Conservation (phyloP, 2,329 filamentous ascomycete species). For the Phymatotrichopsis omnivora region DNA sequence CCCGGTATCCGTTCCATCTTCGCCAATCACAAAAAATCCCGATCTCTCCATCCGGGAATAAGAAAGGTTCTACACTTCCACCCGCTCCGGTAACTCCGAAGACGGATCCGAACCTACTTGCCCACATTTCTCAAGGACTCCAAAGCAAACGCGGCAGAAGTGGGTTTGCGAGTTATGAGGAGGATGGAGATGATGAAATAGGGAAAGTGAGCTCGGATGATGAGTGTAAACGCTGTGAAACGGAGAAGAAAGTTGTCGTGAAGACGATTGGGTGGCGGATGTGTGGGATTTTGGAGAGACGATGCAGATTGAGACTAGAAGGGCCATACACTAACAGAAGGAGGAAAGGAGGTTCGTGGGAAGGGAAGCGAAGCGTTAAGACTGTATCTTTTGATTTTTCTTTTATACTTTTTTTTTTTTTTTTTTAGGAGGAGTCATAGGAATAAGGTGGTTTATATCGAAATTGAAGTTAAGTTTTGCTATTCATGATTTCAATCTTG, state of each 20-base stretch:
- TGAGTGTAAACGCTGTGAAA: constrained; percentile 1
- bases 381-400: constrained; percentile 9
- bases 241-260: constrained; percentile 20
- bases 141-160: constrained; percentile 18
- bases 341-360: neutral
- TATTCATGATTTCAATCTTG: no score
- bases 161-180: constrained; percentile 24
- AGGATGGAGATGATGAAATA: constrained; percentile 30
- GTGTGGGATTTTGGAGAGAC: constrained; percentile 20
- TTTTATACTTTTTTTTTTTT: constrained; percentile 4
- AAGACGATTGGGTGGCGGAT: constrained; percentile 22
- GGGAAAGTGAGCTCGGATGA: constrained; percentile 22
- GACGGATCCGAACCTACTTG: no score
- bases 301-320: constrained; percentile 8
- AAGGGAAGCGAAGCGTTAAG: neutral
- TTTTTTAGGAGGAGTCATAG: no score
- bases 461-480: no score
- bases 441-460: no score
- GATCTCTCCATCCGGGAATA: constrained; percentile 10
- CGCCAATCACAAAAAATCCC: neutral
- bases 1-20: neutral
- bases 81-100: no score
- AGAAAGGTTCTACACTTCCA: no score
- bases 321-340: constrained; percentile 12
- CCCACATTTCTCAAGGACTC: constrained; percentile 16